Base-by-base conservation (phyloP, 2,329 filamentous ascomycete genomes). In the Epichloe typhina region DNA sequence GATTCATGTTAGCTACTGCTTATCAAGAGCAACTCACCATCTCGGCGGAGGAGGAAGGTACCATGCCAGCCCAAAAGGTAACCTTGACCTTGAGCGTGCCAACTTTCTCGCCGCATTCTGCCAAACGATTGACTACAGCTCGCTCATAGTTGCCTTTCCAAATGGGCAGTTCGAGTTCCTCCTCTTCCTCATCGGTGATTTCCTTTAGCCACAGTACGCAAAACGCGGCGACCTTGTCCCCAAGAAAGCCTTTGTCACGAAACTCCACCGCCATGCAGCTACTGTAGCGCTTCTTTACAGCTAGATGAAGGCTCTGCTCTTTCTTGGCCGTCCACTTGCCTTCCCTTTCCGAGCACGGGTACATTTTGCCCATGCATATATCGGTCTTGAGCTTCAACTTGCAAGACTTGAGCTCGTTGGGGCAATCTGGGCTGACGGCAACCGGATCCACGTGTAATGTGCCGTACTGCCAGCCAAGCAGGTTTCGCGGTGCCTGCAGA, bases 391-490 rank as follows among this genome's bases (percentile, higher is more conserved):
- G 62, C 60, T 83, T 84, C 54, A 84, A 65, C 46, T 78, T 72
- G 37, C 76, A 66, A 26, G 71, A 66, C 23, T 67, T 61, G 8
- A 80, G 61, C 9, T 76, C 69, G 1, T 70, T 59, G 0, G 76
- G 70, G 1, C 82, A 65, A 13, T 61, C 53, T n/a, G 71, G 64
- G 31, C 58, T 56, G 13, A 72, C 70, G 2, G 67, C 66, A 47
- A 69, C 72, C 12, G 76, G 72, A n/a, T 76, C 71, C 41, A 87
- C 68, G 54, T 86, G 79, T 0, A 88, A 60, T 0, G 84, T 88
- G 5, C 84, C 85, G 51, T 81, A 83, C 23, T 86, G 80, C 83
- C 84, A 88, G 2, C 85, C 85, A 1, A 79, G 66, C 35, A 83
- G 63, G 47, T 77, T 72, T 5, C 64, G 69, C 1, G 81, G 80